Evolutionary conservation across 2,329 filamentous ascomycete species (phyloP).

Genomic region (Cercospora janseana): DNA sequence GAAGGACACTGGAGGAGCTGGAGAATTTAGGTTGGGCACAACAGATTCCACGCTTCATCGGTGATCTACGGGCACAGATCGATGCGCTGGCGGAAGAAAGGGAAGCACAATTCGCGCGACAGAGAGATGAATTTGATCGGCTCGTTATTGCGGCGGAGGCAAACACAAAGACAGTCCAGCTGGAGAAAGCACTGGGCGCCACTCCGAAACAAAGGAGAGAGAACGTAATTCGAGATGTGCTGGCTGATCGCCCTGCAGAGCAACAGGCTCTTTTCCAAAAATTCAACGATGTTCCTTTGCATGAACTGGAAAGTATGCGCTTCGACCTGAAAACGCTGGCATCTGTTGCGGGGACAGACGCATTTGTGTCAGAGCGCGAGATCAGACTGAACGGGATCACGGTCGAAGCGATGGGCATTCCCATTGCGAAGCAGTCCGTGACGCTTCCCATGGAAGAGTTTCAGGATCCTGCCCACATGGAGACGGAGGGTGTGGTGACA

Average conservation of each 20-base stretch:
- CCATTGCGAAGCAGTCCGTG: constrained; percentile 31
- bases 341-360: constrained; percentile 20
- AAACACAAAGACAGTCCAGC: neutral
- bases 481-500: constrained; percentile 36
- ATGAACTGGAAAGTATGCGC: constrained; percentile 22
- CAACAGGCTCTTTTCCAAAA: constrained; percentile 15
- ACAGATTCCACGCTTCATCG: constrained; percentile 25
- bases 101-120: constrained; percentile 16
- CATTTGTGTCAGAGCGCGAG: constrained; percentile 27
- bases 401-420: constrained; percentile 35
- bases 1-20: constrained; percentile 28
- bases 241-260: constrained; percentile 13
- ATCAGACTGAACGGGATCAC: constrained; percentile 34
- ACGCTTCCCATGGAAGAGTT: constrained; percentile 27
- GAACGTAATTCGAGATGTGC: constrained; percentile 15
- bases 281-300: constrained; percentile 17
- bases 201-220: constrained; percentile 16
- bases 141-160: constrained; percentile 1
- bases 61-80: constrained; percentile 21
- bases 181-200: constrained; percentile 15
- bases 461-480: constrained; percentile 32
- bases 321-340: constrained; percentile 21
- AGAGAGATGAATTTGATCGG: constrained; percentile 7
- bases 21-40: constrained; percentile 30
- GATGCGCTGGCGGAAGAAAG: constrained; percentile 19